Conservation (phyloP, 305 asterid species). For the Fraxinus dipetala region DNA sequence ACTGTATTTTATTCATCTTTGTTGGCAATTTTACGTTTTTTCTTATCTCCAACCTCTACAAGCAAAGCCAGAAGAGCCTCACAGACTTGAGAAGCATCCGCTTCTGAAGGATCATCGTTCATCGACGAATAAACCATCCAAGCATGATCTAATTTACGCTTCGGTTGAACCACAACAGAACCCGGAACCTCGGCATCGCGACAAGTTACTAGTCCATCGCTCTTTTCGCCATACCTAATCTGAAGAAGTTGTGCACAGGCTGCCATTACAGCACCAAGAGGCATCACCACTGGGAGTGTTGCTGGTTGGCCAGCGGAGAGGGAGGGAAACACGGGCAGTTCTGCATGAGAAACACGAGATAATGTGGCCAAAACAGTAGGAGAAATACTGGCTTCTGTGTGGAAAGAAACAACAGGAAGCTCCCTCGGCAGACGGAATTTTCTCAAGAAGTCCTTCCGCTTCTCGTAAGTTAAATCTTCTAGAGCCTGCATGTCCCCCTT, state of each 20-base stretch:
- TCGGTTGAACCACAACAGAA: slow-evolving; percentile 44
- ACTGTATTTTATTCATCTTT: slow-evolving; percentile 29
- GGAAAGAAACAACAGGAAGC: slow-evolving; percentile 45
- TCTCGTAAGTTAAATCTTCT: slow-evolving; percentile 48
- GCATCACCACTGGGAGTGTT: slow-evolving; percentile 43
- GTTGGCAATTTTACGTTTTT: slow-evolving; percentile 27
- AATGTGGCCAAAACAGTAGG: slow-evolving; percentile 47
- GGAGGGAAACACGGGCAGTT: slow-evolving; percentile 27
- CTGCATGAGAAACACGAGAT: slow-evolving; percentile 48
- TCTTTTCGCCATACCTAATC: slow-evolving; percentile 49
- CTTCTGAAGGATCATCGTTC: slow-evolving; percentile 39
- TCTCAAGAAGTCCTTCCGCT: slow-evolving; percentile 42
- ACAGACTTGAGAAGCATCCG: slow-evolving; percentile 50
- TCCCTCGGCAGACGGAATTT: slow-evolving; percentile 40
- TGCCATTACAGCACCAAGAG: slow-evolving; percentile 55
- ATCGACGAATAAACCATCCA: slow-evolving; percentile 53
- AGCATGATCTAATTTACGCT: slow-evolving; percentile 46
- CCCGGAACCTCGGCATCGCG: slow-evolving; percentile 54
- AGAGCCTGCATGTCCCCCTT: slow-evolving; percentile 54
- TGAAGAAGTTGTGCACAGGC: slow-evolving; percentile 53
- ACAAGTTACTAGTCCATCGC: slow-evolving; percentile 47
- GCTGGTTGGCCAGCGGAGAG: slow-evolving; percentile 34
- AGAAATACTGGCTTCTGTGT: slow-evolving; percentile 48
- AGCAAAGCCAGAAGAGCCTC: slow-evolving; percentile 49
- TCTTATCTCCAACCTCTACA: slow-evolving; percentile 41